Base-by-base conservation (phyloP, 805 yeast species). In the Candida morakotiae region DNA sequence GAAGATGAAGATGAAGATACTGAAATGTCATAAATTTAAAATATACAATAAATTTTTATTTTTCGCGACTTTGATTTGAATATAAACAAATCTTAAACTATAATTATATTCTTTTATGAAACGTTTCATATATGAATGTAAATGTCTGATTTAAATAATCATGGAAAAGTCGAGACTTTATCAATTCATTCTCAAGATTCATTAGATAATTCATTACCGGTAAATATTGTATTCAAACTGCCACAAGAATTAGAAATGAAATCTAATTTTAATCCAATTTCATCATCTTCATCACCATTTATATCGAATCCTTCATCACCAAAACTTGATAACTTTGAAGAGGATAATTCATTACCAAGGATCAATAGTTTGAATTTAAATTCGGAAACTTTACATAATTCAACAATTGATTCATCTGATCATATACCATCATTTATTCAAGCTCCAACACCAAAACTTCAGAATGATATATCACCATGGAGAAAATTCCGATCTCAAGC, bases 1-100 rank as follows among this genome's bases (percentile, higher is more conserved):
- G 82, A 81, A 11, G 85, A 81, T 9, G 93, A 79, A n/a, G 88
- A 78, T 3, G 83, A 78, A 46, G 74, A 66, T 35, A 29, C 18
- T 25, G 31, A 34, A 38, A 32, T 31, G 34, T n/a, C 20, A 21
- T 30, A 27, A 16, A n/a, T n/a, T n/a, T n/a, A n/a, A n/a, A n/a
- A n/a, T n/a, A n/a, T n/a, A n/a, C n/a, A 7, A 21, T 7, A 21
- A 7, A 21, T 21, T 21, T 21, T 21, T 21, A 21, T 21, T 21
- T 25, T 11, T 25, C n/a, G 15, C 23, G 23, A 7, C 7, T 21
- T 21, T 21, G 23, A 21, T 21, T 21, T 21, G 23, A 7, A 9
- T 21, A 21, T 9, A 7, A 21, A 21, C 23, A 21, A 21, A 21
- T 9, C 23, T 21, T 21, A 8, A 9, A 7, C 23, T 9, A 21